Conservation (phyloP, 352 stramenopile genomes). For the Pythium chondricola region DNA sequence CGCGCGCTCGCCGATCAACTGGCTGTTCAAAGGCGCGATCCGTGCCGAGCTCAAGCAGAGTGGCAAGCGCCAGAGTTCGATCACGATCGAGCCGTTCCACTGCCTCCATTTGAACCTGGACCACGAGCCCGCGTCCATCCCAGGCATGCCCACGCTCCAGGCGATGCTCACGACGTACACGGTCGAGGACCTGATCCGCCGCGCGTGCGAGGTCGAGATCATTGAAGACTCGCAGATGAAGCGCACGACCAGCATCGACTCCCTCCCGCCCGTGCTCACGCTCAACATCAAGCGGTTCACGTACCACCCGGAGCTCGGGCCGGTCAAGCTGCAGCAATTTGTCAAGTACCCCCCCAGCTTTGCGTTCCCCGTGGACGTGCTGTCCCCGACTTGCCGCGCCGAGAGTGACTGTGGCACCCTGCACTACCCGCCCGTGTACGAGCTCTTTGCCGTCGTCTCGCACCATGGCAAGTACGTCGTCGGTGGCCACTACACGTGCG, state of each 20-base stretch:
- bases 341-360: conserved; percentile 73
- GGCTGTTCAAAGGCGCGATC: conserved; percentile 77
- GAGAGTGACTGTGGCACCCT: conserved; percentile 29
- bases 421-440: conserved; percentile 38
- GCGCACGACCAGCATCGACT: conserved; percentile 64
- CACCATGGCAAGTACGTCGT: conserved; percentile 78
- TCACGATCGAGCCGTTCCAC: conserved; percentile 85
- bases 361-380: conserved; percentile 58
- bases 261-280: conserved; percentile 69
- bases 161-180: conserved; percentile 42
- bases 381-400: conserved; percentile 56
- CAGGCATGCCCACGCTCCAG: conserved; percentile 24
- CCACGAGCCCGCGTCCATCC: conserved; percentile 28
- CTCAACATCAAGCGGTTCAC: conserved; percentile 84
- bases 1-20: conserved; percentile 72
- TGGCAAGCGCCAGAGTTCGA: conserved; percentile 70
- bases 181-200: conserved; percentile 71
- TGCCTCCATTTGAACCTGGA: conserved; percentile 79
- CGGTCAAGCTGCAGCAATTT: conserved; percentile 80
- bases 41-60: conserved; percentile 71
- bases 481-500: conserved; percentile 76
- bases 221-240: conserved; percentile 71
- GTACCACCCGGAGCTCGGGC: conserved; percentile 70
- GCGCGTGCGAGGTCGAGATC: conserved; percentile 66
- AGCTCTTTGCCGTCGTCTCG: conserved; percentile 80